Conservation (phyloP, 23 red algal species). For the Gracilaria gracilis region DNA sequence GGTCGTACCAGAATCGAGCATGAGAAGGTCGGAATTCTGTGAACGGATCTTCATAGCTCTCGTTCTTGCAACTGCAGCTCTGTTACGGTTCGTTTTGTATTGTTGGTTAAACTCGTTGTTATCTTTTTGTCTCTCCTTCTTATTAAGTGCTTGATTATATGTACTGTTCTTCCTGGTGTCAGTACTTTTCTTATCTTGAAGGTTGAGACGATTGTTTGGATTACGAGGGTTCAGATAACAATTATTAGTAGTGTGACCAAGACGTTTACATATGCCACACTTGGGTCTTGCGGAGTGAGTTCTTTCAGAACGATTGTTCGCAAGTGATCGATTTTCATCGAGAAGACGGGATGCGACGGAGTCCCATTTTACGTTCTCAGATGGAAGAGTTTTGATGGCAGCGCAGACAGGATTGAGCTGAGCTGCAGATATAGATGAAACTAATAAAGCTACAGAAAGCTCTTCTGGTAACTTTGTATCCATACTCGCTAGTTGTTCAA, state of each 20-base stretch:
- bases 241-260: background rate
- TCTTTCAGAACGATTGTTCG: background rate
- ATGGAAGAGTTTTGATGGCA: slow-evolving; percentile 33
- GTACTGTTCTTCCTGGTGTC: background rate
- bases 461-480: slow-evolving; percentile 33
- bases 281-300: background rate
- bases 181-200: too few species aligned
- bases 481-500: slow-evolving; percentile 1
- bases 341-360: slow-evolving; percentile 1
- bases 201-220: background rate
- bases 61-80: slow-evolving; percentile 41
- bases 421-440: slow-evolving; percentile 1
- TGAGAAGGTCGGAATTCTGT: background rate
- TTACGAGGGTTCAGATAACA: slow-evolving; percentile 14
- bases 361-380: background rate
- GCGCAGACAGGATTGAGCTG: slow-evolving; percentile 1
- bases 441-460: slow-evolving; percentile 35
- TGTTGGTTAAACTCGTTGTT: background rate
- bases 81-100: background rate
- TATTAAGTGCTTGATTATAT: background rate
- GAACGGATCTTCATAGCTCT: background rate
- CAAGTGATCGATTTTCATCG: background rate
- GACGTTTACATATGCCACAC: slow-evolving; percentile 19
- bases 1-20: slow-evolving; percentile 52
- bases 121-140: background rate